Evolutionary conservation across 2,329 filamentous ascomycete genomes (phyloP), one percentile per base, ranked within the genome.

Genomic region (Ophiocordyceps australis): DNA sequence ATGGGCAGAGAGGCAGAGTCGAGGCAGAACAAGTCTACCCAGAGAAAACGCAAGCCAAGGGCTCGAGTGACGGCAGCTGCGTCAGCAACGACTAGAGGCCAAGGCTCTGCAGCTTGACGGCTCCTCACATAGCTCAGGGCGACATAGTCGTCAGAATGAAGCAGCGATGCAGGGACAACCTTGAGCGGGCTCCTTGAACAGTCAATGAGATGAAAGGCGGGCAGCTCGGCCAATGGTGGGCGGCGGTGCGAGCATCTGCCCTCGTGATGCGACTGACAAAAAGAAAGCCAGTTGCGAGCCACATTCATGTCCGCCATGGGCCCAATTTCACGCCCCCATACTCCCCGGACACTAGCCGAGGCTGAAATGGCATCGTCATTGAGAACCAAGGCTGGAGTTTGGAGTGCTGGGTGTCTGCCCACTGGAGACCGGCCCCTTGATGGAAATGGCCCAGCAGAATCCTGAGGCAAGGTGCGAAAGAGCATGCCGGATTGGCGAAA

Each of bases 21-120:
- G 18, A 54, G 46, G 23, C 52, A 55, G 3, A 47, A 38, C 15
- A 39, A 35, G 28, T 54, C 50, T 3, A 55, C 41, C 52, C 52
- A 55, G 3, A 55, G 38, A 27, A 53, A 49, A 5, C 40, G 32
- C 7, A 49, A 32, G 1, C 47, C 47, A 6, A 55, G 33, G 3
- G 39, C 31, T 8, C 34, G 39, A 0, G 45, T 42, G 5, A 49
- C 47, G 2, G 32, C 28, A 7, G 46, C 41, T 8, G 47, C 42
- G 17, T 50, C 46, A 29, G 31, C 35, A 2, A 50, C 35, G 18
- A 47, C 45, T 25, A 36, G 40, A 15, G 46, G 42, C 46, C 45
- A 49, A 0, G 32, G 34, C 3, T 38, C 38, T 1, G 30, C 32
- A 3, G 34, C 33, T n/a, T 31, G 36, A 22, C 34, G 35, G 4